phyloP scores from a whole-genome alignment of 805 yeast genomes.

The Millerago galiae region DNA sequence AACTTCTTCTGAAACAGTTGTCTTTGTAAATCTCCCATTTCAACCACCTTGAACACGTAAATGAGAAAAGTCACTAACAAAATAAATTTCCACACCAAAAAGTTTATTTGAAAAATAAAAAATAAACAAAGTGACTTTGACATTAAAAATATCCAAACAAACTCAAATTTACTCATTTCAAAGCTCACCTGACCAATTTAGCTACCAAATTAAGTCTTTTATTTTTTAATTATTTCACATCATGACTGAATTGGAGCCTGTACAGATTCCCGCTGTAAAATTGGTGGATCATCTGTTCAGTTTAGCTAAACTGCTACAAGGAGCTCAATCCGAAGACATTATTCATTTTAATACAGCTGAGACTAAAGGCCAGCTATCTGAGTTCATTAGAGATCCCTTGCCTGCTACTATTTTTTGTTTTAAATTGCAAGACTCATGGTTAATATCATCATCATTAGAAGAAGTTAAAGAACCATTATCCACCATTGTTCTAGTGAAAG shows the following conservation, averaged over 20 bases:
- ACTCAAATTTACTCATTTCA: no score
- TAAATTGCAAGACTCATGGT: conserved; percentile 14
- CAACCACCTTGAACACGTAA: not conserved
- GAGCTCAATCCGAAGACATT: conserved; percentile 23
- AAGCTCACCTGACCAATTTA: no score
- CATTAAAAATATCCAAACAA: no score
- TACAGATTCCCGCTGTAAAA: conserved; percentile 7
- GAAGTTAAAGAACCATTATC: conserved; percentile 13
- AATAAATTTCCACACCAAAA: no score
- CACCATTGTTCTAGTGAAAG: conserved; percentile 38
- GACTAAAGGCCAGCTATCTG: conserved; percentile 9
- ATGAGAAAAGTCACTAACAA: no score
- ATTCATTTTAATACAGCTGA: conserved; percentile 21
- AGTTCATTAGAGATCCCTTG: conserved; percentile 16
- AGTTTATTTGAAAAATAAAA: no score
- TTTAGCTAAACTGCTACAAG: conserved; percentile 24
- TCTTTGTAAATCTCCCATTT: conserved; percentile 12
- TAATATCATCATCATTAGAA: conserved; percentile 8
- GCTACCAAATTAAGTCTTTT: no score
- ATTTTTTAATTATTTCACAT: not conserved
- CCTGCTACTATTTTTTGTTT: conserved; percentile 23
- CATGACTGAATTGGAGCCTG: not conserved
- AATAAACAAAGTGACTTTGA: no score
- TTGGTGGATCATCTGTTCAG: conserved; percentile 23
- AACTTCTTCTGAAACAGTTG: conserved; percentile 10